Percentiles rank a stretch among this genome's conserved stretches.
These are phyloP conservation scores for Pythium inflatum DNA, from an alignment of 352 stramenopile genomes.

Conservation along the genomic window DNA sequence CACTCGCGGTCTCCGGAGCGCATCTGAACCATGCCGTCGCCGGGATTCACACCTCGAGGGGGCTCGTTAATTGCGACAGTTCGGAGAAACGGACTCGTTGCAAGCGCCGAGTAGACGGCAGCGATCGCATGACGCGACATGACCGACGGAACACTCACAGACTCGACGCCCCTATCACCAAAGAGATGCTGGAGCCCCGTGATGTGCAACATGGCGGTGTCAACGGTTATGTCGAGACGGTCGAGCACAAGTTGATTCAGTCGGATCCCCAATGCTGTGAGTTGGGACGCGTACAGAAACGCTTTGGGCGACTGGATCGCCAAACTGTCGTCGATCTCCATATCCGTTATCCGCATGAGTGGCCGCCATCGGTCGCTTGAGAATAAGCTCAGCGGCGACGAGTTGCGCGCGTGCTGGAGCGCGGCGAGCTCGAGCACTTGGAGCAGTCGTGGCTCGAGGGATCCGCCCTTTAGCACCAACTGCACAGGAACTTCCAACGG, in stretches of 20 bases:
- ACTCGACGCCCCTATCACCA: not conserved
- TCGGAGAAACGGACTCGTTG: not conserved
- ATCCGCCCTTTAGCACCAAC: not conserved
- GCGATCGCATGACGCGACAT: slow-evolving; percentile 2
- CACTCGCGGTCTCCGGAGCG: not conserved
- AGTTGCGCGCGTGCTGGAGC: slow-evolving; percentile 8
- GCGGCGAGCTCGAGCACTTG: not conserved
- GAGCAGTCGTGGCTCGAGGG: slow-evolving; percentile 7
- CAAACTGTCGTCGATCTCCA: not conserved
- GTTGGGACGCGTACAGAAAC: slow-evolving; percentile 5
- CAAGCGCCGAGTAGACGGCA: slow-evolving; percentile 10
- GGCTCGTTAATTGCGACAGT: not conserved
- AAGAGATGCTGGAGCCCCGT: slow-evolving; percentile 8
- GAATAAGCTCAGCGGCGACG: not conserved
- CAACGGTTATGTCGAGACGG: not conserved
- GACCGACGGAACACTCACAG: not conserved
- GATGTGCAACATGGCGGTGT: slow-evolving; percentile 8
- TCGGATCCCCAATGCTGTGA: not conserved
- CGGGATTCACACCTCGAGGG: not conserved
- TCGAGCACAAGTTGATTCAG: not conserved
- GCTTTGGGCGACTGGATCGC: not conserved
- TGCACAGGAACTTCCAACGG: slow-evolving; percentile 2
- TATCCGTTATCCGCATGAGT: slow-evolving; percentile 8
- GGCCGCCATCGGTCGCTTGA: not conserved
- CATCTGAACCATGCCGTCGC: not conserved